Base-by-base conservation (phyloP, 2,329 filamentous ascomycete species). In the Colletotrichum sansevieriae region DNA sequence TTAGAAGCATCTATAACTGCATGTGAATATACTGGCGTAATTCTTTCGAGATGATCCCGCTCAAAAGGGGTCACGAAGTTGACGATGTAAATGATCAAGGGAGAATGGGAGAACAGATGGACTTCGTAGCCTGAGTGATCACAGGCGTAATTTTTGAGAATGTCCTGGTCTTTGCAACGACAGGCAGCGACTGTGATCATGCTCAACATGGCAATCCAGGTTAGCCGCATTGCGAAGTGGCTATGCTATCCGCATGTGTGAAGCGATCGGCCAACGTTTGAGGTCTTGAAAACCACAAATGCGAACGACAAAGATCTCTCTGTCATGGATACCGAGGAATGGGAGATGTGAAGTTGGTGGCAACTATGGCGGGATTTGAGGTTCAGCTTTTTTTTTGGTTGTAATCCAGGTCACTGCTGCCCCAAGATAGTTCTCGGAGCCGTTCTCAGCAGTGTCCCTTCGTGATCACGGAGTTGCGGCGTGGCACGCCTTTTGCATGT, bases 31-130 rank as follows among this genome's bases (percentile, higher is more conserved):
- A 71, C 77, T 73, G 60, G 79, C 77, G 78, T 79, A 55, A 77
- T 71, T 35, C 74, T 72, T 47, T 75, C 74, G 13, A 82, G 76
- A 67, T 82, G 79, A 3, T 63, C 59, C 11, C 75, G 75, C 70
- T 82, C 80, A 25, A 78, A 73, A 9, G 72, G 60, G 1, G 76
- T 81, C 37, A 82, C 67, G 68, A 82, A 82, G 41, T 77, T 72
- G 25, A 74, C 73, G 9, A 82, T 74, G 54, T 82, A 82, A 37
- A 82, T 77, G 12, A 82, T 78, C 6, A 82, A 66, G 1, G 80
- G 80, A 18, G 78, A 79, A 55, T 74, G 75, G 12, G 78, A 80
- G 49, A 78, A 71, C n/a, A 79, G 71, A 35, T 77, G 74, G 13
- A 74, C 74, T 49, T 75, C 72, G 51, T 79, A 79, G 37, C 73